Evolutionary conservation across 2,329 filamentous ascomycete species (phyloP).

Genomic region (Leptographium flavum): DNA sequence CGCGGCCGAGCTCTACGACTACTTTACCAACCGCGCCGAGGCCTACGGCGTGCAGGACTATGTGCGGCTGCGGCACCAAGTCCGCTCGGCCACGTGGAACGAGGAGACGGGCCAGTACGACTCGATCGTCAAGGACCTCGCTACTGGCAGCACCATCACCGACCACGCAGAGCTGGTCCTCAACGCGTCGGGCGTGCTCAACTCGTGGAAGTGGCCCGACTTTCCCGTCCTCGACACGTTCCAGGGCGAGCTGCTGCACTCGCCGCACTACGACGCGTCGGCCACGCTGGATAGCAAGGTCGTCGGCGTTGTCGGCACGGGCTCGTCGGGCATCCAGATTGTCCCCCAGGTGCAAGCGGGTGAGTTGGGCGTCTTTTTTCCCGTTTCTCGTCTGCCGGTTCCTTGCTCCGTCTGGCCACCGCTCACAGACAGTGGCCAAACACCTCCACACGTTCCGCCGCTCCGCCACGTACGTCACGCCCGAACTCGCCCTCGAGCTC

Average conservation of each 20-base stretch:
- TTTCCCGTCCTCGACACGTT: conserved; percentile 21
- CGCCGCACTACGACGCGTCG: conserved; percentile 14
- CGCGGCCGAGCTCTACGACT: conserved; percentile 12
- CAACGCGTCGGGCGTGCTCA: conserved; percentile 13
- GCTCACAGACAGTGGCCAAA: too few relatives aligned
- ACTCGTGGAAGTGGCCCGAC: conserved; percentile 14
- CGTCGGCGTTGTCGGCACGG: conserved; percentile 19
- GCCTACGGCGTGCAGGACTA: conserved; percentile 23
- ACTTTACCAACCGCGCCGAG: conserved; percentile 18
- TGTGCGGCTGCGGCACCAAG: conserved; percentile 18
- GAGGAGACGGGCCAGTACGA: conserved; percentile 24
- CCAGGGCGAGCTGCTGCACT: conserved; percentile 16
- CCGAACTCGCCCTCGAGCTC: conserved; percentile 9
- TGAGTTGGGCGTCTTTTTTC: too few relatives aligned
- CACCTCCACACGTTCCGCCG: too few relatives aligned
- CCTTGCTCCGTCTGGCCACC: too few relatives aligned
- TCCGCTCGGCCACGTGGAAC: conserved; percentile 29
- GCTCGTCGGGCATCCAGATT: too few relatives aligned
- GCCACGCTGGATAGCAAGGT: conserved; percentile 13
- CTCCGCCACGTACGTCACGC: too few relatives aligned
- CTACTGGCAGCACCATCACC: conserved; percentile 11
- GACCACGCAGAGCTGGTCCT: conserved; percentile 11
- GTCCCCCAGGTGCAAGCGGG: too few relatives aligned
- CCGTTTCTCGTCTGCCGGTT: too few relatives aligned
- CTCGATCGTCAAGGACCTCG: conserved; percentile 17